Evolutionary conservation across 352 stramenopile genomes (phyloP).

Genomic region (Phytophthora pistaciae): DNA sequence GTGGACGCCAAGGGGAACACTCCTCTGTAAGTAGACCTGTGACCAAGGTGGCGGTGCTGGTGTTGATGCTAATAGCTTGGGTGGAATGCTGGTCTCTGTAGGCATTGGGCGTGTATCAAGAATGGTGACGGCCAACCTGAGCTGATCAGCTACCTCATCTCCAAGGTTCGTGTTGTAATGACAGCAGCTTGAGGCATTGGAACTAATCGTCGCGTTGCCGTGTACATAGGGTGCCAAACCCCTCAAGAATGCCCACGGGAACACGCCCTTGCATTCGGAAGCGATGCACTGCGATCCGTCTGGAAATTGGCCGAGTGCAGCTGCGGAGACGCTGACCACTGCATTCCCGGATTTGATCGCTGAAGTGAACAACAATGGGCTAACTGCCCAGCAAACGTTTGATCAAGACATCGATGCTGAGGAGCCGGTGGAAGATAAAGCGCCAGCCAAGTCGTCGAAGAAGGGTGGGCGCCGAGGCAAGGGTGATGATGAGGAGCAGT

Average conservation of each 20-base stretch:
- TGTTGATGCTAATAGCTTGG: background rate
- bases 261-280: slow-evolving; percentile 77
- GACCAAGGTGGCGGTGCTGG: background rate
- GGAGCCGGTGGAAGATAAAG: slow-evolving; percentile 39
- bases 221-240: slow-evolving; percentile 63
- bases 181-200: background rate
- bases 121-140: slow-evolving; percentile 53
- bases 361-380: slow-evolving; percentile 62
- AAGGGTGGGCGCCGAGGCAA: slow-evolving; percentile 43
- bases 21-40: slow-evolving; percentile 51
- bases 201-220: background rate
- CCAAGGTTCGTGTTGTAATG: slow-evolving; percentile 48
- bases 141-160: slow-evolving; percentile 64
- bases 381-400: slow-evolving; percentile 73
- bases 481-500: slow-evolving; percentile 37
- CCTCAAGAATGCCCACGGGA: slow-evolving; percentile 62
- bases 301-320: slow-evolving; percentile 61
- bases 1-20: slow-evolving; percentile 77
- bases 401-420: slow-evolving; percentile 73
- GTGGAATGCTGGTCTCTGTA: slow-evolving; percentile 23
- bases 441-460: slow-evolving; percentile 27
- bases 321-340: slow-evolving; percentile 47
- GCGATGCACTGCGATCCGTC: slow-evolving; percentile 77
- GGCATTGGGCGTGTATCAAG: slow-evolving; percentile 79
- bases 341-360: slow-evolving; percentile 66